Percentiles rank a stretch among this genome's conserved stretches.
Conservation (phyloP, 306 rosid species). For the Betula pendula region DNA sequence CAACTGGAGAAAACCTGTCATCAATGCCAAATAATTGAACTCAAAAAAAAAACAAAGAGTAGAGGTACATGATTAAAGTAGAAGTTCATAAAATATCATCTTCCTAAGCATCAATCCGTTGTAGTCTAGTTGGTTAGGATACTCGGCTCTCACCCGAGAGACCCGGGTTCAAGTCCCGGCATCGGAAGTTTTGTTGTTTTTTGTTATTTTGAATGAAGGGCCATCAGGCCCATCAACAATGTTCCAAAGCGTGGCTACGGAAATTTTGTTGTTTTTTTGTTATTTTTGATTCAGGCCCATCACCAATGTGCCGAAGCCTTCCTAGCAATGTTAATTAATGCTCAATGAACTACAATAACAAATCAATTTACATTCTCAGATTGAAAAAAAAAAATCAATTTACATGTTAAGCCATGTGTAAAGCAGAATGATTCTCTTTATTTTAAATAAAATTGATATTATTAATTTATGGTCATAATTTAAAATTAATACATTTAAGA, state of each 20-base stretch:
- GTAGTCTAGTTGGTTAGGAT: conserved; percentile 37
- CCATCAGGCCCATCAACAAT: not conserved
- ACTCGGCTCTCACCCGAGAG: conserved; percentile 29
- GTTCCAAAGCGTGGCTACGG: conserved; percentile 7
- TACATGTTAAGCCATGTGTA: not conserved
- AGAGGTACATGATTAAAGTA: too few species aligned
- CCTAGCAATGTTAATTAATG: not conserved
- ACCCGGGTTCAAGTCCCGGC: conserved; percentile 32
- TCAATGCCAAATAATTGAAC: not conserved
- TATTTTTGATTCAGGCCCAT: not conserved
- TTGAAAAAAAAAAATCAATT: too few species aligned
- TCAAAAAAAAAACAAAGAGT: too few species aligned
- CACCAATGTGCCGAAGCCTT: not conserved
- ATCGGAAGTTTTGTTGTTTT: not conserved
- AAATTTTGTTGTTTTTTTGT: not conserved
- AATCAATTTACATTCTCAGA: not conserved
- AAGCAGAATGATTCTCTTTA: too few species aligned
- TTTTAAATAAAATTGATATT: too few species aligned
- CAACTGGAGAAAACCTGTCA: conserved; percentile 88
- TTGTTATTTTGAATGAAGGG: not conserved
- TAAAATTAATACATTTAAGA: too few species aligned
- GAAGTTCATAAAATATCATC: too few species aligned
- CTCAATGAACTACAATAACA: not conserved
- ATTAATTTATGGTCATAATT: too few species aligned
- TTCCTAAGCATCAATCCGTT: conserved; percentile 22